Evolutionary conservation across 805 yeast species (phyloP).

Genomic region (Zygosaccharomyces bailii): DNA sequence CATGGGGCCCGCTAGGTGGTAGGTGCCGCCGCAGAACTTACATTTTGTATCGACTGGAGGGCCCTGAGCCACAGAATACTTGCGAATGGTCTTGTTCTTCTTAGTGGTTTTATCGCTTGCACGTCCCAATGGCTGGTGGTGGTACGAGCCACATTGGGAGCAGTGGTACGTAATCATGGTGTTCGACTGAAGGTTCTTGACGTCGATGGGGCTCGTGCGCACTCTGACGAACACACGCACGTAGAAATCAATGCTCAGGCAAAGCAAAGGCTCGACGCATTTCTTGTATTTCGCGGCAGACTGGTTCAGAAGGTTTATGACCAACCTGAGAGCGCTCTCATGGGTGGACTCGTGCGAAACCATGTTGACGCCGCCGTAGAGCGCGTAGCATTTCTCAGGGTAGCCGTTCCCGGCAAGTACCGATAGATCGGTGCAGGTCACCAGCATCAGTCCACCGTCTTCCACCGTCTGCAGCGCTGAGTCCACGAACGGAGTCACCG

Average conservation of each 20-base stretch:
- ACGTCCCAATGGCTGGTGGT: slow-evolving; percentile 73
- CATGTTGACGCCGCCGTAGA: slow-evolving; percentile 89
- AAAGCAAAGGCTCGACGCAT: slow-evolving; percentile 79
- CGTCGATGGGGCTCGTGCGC: slow-evolving; percentile 71
- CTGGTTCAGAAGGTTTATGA: slow-evolving; percentile 66
- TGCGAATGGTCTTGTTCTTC: slow-evolving; percentile 37
- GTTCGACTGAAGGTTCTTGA: slow-evolving; percentile 71
- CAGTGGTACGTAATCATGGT: slow-evolving; percentile 81
- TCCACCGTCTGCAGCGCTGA: slow-evolving; percentile 81
- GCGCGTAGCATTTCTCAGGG: slow-evolving; percentile 93
- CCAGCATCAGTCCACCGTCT: slow-evolving; percentile 80
- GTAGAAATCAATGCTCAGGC: slow-evolving; percentile 88
- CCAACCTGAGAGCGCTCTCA: slow-evolving; percentile 87
- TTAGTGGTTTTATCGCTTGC: slow-evolving; percentile 42
- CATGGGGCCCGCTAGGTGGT: slow-evolving; percentile 94
- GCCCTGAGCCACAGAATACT: slow-evolving; percentile 64
- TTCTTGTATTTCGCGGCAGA: slow-evolving; percentile 90
- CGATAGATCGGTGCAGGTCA: slow-evolving; percentile 95
- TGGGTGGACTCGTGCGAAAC: slow-evolving; percentile 79
- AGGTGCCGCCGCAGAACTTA: slow-evolving; percentile 57
- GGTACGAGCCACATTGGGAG: slow-evolving; percentile 76
- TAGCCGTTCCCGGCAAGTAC: slow-evolving; percentile 94
- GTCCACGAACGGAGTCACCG: slow-evolving; percentile 94
- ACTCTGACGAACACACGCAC: slow-evolving; percentile 82
- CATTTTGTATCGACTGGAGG: slow-evolving; percentile 62